These are phyloP conservation scores for Astragalus glycyphyllos DNA, from an alignment of 306 rosid genomes.

Conservation along the genomic window DNA sequence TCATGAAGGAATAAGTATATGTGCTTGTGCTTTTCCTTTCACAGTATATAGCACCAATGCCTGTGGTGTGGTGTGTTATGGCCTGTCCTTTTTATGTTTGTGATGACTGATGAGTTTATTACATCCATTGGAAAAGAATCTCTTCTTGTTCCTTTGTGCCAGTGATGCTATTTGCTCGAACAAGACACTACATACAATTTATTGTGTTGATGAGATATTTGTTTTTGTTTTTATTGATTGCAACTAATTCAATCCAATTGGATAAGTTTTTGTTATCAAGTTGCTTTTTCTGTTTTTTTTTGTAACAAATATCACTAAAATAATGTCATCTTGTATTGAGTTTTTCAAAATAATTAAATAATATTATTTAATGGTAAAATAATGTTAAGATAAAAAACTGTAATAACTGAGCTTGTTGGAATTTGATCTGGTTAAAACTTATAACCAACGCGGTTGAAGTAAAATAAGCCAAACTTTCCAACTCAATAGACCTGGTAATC, in stretches of 20 bases:
- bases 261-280: neutral
- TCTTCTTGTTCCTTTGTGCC: neutral
- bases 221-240: neutral
- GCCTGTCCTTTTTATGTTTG: conserved; percentile 2
- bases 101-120: neutral
- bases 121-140: conserved; percentile 28
- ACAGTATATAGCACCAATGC: conserved; percentile 31
- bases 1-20: conserved; percentile 35
- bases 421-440: too few relatives aligned
- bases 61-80: conserved; percentile 5
- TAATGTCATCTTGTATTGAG: neutral
- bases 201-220: neutral
- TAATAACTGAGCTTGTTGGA: too few relatives aligned
- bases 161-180: too few relatives aligned
- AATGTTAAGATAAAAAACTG: too few relatives aligned
- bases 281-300: neutral
- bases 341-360: neutral
- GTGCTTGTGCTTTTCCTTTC: conserved; percentile 41
- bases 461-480: too few relatives aligned
- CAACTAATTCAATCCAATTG: conserved; percentile 10
- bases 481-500: too few relatives aligned
- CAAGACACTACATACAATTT: too few relatives aligned
- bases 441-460: too few relatives aligned
- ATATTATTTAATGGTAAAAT: too few relatives aligned
- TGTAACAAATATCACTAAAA: neutral